Base-by-base conservation (phyloP, 2,329 filamentous ascomycete genomes). In the Penicillium sp. region DNA sequence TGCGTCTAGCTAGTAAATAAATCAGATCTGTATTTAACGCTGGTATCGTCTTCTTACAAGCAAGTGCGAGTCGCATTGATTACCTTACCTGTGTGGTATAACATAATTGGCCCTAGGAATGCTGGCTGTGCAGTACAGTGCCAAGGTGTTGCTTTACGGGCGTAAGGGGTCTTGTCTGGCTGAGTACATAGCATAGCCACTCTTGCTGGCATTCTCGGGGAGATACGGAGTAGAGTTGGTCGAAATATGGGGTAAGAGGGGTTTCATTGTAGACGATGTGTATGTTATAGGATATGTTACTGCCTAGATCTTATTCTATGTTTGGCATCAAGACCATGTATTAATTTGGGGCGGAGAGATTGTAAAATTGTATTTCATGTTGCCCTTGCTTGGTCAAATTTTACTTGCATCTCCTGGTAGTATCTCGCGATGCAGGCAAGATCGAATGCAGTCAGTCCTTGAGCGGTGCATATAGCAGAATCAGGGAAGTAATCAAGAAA, bases 81-180 rank as follows among this genome's bases (percentile, higher is more conserved):
- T 51, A 8, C 30, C 30, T 26, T 26, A 47, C 12, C 9, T 22
- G n/a, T n/a, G 28, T 51, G 6, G 8, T 15, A 33, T 33, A 13
- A 6, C 2, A 51, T n/a, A 19, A 51, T 13, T 33, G 30, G 28
- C 17, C 49, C 30, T 30, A 19, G 49, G 28, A 51, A 28, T 40
- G 40, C 55, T 59, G 57, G 57, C 50, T 28, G 51, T 42, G 61
- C 51, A 24, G 42, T 37, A n/a, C n/a, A 17, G 42, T 42, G 26
- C 55, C 19, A 59, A 55, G 44, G 22, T 37, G 44, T 30, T 47
- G 15, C 1, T 22, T 9, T 28, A 57, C 42, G 37, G 53, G 42
- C 28, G 40, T 56, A 56, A 47, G 40, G 40, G 30, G 12, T 19
- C 19, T 47, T n/a, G 17, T 24, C 17, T 45, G 22, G 17, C 30